phyloP scores from a whole-genome alignment of 2,329 filamentous ascomycete genomes.

The Colletotrichum horii region DNA sequence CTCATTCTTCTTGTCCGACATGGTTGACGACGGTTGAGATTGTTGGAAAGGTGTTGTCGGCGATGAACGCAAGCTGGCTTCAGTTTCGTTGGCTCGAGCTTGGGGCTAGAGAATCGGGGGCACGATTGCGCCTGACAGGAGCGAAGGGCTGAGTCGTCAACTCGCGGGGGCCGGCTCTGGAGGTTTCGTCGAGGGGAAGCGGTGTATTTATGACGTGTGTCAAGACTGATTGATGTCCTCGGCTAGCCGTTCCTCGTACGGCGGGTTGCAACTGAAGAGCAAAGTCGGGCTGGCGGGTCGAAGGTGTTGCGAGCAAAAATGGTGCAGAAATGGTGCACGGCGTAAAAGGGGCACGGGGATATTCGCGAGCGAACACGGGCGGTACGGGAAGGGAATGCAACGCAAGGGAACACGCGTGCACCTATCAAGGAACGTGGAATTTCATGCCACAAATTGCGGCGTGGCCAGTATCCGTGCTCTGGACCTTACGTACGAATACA shows the following conservation, averaged over 20 bases:
- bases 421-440: slow-evolving; percentile 14
- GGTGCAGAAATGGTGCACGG: not conserved
- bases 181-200: not conserved
- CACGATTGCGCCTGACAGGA: not conserved
- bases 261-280: not conserved
- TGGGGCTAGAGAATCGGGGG: not conserved
- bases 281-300: not conserved
- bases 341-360: slow-evolving; percentile 9
- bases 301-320: not conserved
- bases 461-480: not conserved
- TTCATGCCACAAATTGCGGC: not conserved
- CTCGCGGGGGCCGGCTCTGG: not conserved
- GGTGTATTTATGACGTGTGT: not conserved
- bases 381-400: slow-evolving; percentile 17
- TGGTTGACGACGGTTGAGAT: slow-evolving; percentile 47
- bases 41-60: slow-evolving; percentile 31
- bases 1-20: slow-evolving; percentile 91
- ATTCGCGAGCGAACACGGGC: not conserved
- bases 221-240: not conserved
- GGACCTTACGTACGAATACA: not conserved
- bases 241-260: not conserved
- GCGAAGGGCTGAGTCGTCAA: not conserved
- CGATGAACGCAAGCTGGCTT: not conserved
- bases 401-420: slow-evolving; percentile 20
- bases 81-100: not conserved